phyloP scores from a whole-genome alignment of 2,329 filamentous ascomycete species.

The Hypoxylon sp. region DNA sequence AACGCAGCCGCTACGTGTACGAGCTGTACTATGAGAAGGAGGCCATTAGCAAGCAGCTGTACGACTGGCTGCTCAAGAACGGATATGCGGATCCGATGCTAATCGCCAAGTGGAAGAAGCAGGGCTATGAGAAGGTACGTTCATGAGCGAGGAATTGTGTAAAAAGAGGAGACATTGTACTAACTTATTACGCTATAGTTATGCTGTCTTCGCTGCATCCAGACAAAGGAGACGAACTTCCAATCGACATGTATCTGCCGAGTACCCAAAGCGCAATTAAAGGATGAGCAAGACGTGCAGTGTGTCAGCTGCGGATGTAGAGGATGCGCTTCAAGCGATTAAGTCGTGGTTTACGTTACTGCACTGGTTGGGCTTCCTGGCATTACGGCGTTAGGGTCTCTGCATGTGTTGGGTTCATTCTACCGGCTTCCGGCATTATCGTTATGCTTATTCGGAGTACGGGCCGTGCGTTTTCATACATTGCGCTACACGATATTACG shows the following conservation, averaged over 20 bases:
- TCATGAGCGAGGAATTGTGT: too few relatives aligned
- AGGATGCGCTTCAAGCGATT: slow-evolving; percentile 91
- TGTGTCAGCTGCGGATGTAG: slow-evolving; percentile 96
- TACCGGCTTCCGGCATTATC: slow-evolving; percentile 29
- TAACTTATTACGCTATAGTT: slow-evolving; percentile 66
- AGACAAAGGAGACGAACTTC: slow-evolving; percentile 99
- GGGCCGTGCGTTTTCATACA: slow-evolving; percentile 23
- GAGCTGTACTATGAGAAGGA: slow-evolving; percentile 98
- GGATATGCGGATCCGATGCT: slow-evolving; percentile 94
- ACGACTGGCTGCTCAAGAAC: slow-evolving; percentile 98
- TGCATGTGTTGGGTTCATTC: slow-evolving; percentile 30
- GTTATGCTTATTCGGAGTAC: slow-evolving; percentile 30
- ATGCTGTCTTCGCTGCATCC: slow-evolving; percentile 95
- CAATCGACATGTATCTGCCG: slow-evolving; percentile 97
- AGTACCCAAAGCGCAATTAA: slow-evolving; percentile 89
- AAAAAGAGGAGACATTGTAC: not conserved
- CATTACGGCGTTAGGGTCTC: slow-evolving; percentile 48
- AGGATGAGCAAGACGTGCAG: slow-evolving; percentile 90
- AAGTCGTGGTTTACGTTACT: slow-evolving; percentile 17
- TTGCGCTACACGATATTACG: slow-evolving; percentile 30
- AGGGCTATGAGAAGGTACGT: slow-evolving; percentile 94
- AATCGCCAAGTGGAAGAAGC: slow-evolving; percentile 99
- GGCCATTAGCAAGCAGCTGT: slow-evolving; percentile 90
- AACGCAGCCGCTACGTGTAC: slow-evolving; percentile 93
- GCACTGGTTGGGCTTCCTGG: slow-evolving; percentile 34